Percentiles rank a stretch among this genome's conserved stretches.
phyloP scores from a whole-genome alignment of 495 filamentous ascomycete species.

The Daldinia childiae region DNA sequence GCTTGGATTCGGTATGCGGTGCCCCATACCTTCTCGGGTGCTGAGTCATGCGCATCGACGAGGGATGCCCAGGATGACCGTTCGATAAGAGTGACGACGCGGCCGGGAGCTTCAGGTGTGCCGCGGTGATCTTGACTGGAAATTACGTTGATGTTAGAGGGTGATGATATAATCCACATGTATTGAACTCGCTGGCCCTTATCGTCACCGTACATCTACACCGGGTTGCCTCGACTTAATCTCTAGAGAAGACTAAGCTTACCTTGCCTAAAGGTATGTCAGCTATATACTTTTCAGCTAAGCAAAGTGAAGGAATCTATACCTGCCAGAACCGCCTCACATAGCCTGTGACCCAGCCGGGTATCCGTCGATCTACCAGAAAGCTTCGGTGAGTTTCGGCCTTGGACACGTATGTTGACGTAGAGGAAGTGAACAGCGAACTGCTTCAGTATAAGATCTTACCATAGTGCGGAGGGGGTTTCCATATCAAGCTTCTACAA shows the following conservation, averaged over 20 bases:
- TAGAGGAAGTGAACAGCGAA: background rate
- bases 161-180: background rate
- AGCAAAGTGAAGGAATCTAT: conserved; percentile 36
- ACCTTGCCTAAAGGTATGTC: conserved; percentile 64
- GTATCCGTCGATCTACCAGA: conserved; percentile 76
- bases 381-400: conserved; percentile 29
- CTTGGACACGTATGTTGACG: conserved; percentile 1
- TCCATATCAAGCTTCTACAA: conserved; percentile 93
- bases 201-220: background rate
- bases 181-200: background rate
- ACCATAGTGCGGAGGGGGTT: conserved; percentile 96
- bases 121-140: conserved; percentile 93
- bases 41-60: conserved; percentile 70
- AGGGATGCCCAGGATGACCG: conserved; percentile 81
- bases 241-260: conserved; percentile 24
- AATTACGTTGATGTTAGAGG: conserved; percentile 5
- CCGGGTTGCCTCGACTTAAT: conserved; percentile 4
- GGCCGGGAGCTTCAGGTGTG: conserved; percentile 83
- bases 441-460: background rate
- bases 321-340: conserved; percentile 99
- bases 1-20: conserved; percentile 88
- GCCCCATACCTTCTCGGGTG: conserved; percentile 81
- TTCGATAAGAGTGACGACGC: conserved; percentile 93
- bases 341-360: conserved; percentile 93
- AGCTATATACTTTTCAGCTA: conserved; percentile 31